phyloP scores from a whole-genome alignment of 768 basidiomycete genomes.

The Boletus tylopilopsis region DNA sequence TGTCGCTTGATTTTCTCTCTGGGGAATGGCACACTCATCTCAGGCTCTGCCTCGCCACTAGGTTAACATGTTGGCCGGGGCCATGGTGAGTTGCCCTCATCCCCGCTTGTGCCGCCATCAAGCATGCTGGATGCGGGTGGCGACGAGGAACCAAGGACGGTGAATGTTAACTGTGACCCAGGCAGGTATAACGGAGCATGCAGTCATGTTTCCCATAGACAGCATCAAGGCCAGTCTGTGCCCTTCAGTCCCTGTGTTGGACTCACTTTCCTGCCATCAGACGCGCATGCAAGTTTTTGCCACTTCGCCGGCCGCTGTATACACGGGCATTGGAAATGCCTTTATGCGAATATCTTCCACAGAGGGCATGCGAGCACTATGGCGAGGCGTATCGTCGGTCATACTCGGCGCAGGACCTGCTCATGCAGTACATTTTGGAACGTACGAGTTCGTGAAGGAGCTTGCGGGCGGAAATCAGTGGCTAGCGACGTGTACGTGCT shows the following conservation, averaged over 20 bases:
- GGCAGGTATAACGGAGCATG: constrained; percentile 99
- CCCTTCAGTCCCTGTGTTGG: background rate
- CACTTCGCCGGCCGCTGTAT: constrained; percentile 78
- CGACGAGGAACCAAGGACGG: background rate
- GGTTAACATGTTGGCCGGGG: constrained; percentile 98
- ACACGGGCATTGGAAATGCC: constrained; percentile 87
- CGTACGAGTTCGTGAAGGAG: constrained; percentile 93
- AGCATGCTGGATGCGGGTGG: background rate
- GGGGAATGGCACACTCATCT: constrained; percentile 16
- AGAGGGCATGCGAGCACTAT: constrained; percentile 86
- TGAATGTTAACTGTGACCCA: constrained; percentile 33
- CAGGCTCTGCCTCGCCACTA: constrained; percentile 29
- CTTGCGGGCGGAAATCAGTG: constrained; percentile 88
- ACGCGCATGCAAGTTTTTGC: constrained; percentile 99
- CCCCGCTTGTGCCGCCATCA: constrained; percentile 2
- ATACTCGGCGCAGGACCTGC: constrained; percentile 97
- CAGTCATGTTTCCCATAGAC: constrained; percentile 98
- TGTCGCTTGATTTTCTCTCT: constrained; percentile 7
- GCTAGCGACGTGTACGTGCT: constrained; percentile 77
- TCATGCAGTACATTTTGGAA: constrained; percentile 97
- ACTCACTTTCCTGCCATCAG: constrained; percentile 38
- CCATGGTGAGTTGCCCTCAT: constrained; percentile 87
- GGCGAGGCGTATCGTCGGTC: constrained; percentile 95
- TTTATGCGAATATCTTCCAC: constrained; percentile 91
- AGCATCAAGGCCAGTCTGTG: constrained; percentile 82